Base-by-base conservation (phyloP, 306 rosid genomes). In the Lotus japonicus region DNA sequence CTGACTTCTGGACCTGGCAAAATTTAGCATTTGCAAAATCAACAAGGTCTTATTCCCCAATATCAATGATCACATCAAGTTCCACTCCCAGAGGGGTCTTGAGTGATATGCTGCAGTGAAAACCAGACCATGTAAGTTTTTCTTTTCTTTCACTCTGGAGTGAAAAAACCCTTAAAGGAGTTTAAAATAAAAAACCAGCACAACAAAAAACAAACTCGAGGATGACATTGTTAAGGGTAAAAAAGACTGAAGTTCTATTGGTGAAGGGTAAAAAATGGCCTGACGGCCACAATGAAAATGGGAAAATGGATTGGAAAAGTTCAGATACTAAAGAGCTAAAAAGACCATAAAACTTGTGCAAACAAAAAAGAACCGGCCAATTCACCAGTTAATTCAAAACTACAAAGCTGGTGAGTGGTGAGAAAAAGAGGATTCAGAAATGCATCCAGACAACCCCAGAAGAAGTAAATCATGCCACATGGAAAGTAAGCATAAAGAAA, bases 1-100 rank as follows among this genome's bases (percentile, higher is more conserved):
- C 74, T 86, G 97, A 76, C 18, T 75, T 81, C 96, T 86, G 54
- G 68, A 5, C 88, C 96, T 88, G 58, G 77, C 82, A 73, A 85
- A 76, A 58, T 58, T 78, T 79, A 81, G 90, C 99, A 94, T 90
- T 82, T 63, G 82, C 72, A 68, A 73, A 78, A 35, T 43, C 54
- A 75, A 18, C 17, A 60, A 75, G 41, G 60, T 71, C 38, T 62
- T 73, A 60, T 42, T 58, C 77, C 71, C 58, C 75, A 76, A 76
- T 41, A 58, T 51, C 82, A 76, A 51, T 45, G 62, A 77, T 54
- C 87, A 74, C 74, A 75, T 77, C 67, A 79, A 63, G 71, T 57
- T 12, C 77, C 74, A 59, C 76, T 53, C 59, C 66, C 36, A 11
- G 43, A 76, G 64, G 77, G 78, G 43, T 59, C 75, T 66, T 59